Base-by-base conservation (phyloP, 768 basidiomycete genomes). In the Sporobolomyces roseus region DNA sequence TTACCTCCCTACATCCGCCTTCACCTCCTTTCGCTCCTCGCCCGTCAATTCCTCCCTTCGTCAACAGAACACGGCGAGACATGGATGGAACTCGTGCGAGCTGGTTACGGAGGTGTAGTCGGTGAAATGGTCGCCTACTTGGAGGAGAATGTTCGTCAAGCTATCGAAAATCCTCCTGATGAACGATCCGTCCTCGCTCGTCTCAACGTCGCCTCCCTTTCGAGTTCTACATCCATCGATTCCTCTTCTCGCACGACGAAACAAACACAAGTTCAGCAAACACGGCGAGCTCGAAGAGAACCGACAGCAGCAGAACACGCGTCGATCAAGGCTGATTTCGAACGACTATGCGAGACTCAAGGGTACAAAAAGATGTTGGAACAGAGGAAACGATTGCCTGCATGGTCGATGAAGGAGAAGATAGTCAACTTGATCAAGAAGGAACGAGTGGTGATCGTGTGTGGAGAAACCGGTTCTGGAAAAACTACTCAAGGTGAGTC, bases 401-500 rank as follows among this genome's bases (percentile, higher is more conserved):
- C 91, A 2, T 94, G 88, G 79, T 76, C 82, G 29, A 84, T 85
- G 16, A 83, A 83, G 75, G 82, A 85, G 27, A 80, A 83, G 19
- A 90, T 96, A 72, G 78, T 92, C 53, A 63, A 80, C 19, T 75
- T 82, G 27, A 79, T 96, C 13, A 81, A 84, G 43, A 79, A 76
- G 14, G 85, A 85, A 72, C 81, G 86, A 54, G 89, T 88, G 4
- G 83, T 93, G 1, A 84, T 97, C 0, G 87, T 96, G 0, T 88
- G 93, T 7, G 93, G 93, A 50, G 93, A 94, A 79, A 92, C 90
- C 58, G 90, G 93, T 55, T 91, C 88, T 58, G 93, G 93, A 32
- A 97, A 97, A 79, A 93, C 91, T 3, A 93, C 91, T 0, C 91
- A 93, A 75, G 75, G 89, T 90, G 74, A 66, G 83, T 36, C 32